Evolutionary conservation across 495 filamentous ascomycete genomes (phyloP), one percentile per base, ranked within the genome.

Genomic region (Aspergillus affinis): DNA sequence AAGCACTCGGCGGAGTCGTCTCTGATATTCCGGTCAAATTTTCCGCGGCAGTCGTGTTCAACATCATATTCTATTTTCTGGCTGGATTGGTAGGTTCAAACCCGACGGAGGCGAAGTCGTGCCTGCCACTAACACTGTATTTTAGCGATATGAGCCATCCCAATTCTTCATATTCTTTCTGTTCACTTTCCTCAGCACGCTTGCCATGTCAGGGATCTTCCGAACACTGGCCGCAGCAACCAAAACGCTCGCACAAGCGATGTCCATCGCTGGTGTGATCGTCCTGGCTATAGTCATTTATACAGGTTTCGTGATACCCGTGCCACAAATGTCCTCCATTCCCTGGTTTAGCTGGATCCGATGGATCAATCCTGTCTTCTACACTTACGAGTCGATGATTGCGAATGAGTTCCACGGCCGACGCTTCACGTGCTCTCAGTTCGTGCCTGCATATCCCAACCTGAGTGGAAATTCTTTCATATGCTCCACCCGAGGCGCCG

Each of bases 91-190:
- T 78, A 61, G 64, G 77, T 61, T 4, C 19, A 29, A 7, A 23
- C 2, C 32, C 6, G 8, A 18, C n/a, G n/a, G 2, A 17, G 10
- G 15, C 12, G 2, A 49, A 26, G 9, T 23, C 55, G 6, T 18
- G n/a, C 41, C 18, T 19, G 23, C 15, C 49, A 23, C 65, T 75
- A 64, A 75, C 54, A 21, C 49, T 36, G 21, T 1, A 6, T 51
- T 58, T 20, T 47, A 75, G 72, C 65, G 72, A 55, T 72, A 72
- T 47, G 74, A 77, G 48, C 74, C 83, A 5, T 78, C 68, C 15
- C 78, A 82, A 44, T 89, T 89, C 65, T 89, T 89, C 64, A 76
- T 86, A 47, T 88, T 81, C 69, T 82, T 84, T 54, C 72, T 89
- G 6, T 75, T 86, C 41, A 74, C 75, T 2, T 85, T 83, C 54